phyloP scores from a whole-genome alignment of 345 rosid genomes.

The Hibiscus tridactylites region DNA sequence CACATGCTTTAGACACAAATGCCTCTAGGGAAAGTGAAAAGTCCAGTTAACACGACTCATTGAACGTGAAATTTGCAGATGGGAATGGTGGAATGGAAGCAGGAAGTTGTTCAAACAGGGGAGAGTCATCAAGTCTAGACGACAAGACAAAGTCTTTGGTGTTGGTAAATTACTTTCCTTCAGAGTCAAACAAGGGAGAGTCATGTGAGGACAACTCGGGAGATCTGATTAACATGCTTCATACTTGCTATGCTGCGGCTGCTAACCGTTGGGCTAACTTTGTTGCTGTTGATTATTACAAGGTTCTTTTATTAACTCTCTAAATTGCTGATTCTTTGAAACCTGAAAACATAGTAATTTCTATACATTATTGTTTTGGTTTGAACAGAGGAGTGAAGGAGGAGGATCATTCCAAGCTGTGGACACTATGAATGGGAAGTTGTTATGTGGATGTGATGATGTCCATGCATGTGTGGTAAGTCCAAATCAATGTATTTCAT shows the following conservation, averaged over 20 bases:
- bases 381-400: constrained; percentile 53
- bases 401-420: constrained; percentile 61
- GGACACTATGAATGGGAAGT: constrained; percentile 47
- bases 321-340: background rate
- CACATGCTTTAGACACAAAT: too few relatives aligned
- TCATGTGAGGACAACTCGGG: constrained; percentile 43
- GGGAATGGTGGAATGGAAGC: constrained; percentile 50
- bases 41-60: too few relatives aligned
- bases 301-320: constrained; percentile 19
- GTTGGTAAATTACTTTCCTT: constrained; percentile 31
- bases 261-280: constrained; percentile 58
- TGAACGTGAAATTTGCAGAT: constrained; percentile 25
- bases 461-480: constrained; percentile 33
- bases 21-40: too few relatives aligned
- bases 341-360: background rate
- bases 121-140: constrained; percentile 36
- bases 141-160: constrained; percentile 50
- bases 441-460: constrained; percentile 46
- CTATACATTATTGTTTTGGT: background rate
- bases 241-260: constrained; percentile 39
- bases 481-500: background rate
- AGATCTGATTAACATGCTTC: constrained; percentile 39
- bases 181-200: constrained; percentile 21
- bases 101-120: constrained; percentile 50
- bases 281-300: constrained; percentile 51